Evolutionary conservation across 2,329 filamentous ascomycete species (phyloP), one percentile per base, ranked within the genome.

Genomic region (Verticillium zaregamsianum): DNA sequence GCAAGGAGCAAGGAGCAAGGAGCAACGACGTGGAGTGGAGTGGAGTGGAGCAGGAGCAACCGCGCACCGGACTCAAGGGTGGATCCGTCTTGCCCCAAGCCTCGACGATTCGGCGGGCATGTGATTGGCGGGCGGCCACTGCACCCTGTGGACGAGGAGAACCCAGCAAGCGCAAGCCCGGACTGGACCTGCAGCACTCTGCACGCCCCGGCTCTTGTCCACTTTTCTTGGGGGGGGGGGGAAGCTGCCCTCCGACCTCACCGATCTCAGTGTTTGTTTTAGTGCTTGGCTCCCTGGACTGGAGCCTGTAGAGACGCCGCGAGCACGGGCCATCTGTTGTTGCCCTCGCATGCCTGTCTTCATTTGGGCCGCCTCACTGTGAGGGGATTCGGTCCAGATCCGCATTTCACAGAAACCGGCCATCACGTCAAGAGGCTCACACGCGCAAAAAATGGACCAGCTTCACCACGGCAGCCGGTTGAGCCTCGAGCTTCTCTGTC

Each of bases 1-100:
- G 45, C 45, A 52, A 52, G 45, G n/a, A 52, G 9, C 40, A 49
- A 31, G 31, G 62, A 62, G 62, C 59, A 62, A 64, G 58, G 55
- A 59, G 62, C 60, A 62, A 55, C 57, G 31, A 61, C 25, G 58
- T 35, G n/a, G 45, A 35, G 33, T 35, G 14, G 45, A 35, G 33
- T 35, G 14, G 33, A 52, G 45, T 52, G 45, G 45, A 52, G 45
- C 45, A 52, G 45, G 17, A 52, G 45, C 45, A 52, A 25, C 45
- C 45, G 45, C 45, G 45, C 45, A 52, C 45, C 45, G 11, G 45
- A 23, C 45, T 20, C 45, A 52, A 52, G 45, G 45, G 45, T 23
- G 45, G 20, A 23, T 6, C 20, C n/a, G n/a, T 52, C 45, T 20
- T 52, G 45, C 45, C 45, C 28, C 45, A 25, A 52, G 45, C 45